A percentile compares a stretch with the other conserved stretches of the same genome.
Evolutionary conservation across 345 rosid genomes (phyloP).

Genomic region (Jatropha curcas): DNA sequence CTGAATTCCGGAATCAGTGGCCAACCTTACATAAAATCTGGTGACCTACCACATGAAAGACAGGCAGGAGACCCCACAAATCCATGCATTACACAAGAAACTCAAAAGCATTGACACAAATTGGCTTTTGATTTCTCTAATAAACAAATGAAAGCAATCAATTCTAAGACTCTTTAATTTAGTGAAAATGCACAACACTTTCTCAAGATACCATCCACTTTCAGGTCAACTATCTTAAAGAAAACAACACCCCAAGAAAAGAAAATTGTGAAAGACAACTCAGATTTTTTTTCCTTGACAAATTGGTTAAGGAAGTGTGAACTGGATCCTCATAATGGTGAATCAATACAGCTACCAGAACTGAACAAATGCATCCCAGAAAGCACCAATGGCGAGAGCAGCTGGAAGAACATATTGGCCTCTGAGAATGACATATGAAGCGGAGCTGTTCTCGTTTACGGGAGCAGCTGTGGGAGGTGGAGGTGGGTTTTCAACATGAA

Average conservation of each 20-base stretch:
- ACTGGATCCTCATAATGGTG: not conserved
- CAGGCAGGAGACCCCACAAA: conserved; percentile 2
- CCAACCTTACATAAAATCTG: not conserved
- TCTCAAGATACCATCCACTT: not conserved
- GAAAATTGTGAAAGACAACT: conserved; percentile 12
- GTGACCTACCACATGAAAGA: conserved; percentile 15
- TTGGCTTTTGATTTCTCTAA: conserved; percentile 1
- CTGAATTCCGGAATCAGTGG: not conserved
- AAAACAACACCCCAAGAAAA: conserved; percentile 9
- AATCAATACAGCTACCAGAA: conserved; percentile 31
- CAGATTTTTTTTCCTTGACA: conserved; percentile 29
- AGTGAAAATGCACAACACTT: not conserved
- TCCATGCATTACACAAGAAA: not conserved
- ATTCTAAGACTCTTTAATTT: not conserved
- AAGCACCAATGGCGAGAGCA: conserved; percentile 43
- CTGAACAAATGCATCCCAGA: conserved; percentile 52
- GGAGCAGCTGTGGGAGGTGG: conserved; percentile 69
- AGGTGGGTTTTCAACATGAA: conserved; percentile 65
- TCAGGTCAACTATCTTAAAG: not conserved
- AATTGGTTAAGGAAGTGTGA: conserved; percentile 19
- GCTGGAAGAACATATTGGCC: conserved; percentile 45
- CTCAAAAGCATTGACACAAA: not conserved
- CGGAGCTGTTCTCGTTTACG: conserved; percentile 27
- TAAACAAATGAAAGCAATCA: conserved; percentile 3
- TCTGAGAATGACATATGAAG: conserved; percentile 29